phyloP scores from a whole-genome alignment of 495 filamentous ascomycete genomes.

The Xylaria telfairii region DNA sequence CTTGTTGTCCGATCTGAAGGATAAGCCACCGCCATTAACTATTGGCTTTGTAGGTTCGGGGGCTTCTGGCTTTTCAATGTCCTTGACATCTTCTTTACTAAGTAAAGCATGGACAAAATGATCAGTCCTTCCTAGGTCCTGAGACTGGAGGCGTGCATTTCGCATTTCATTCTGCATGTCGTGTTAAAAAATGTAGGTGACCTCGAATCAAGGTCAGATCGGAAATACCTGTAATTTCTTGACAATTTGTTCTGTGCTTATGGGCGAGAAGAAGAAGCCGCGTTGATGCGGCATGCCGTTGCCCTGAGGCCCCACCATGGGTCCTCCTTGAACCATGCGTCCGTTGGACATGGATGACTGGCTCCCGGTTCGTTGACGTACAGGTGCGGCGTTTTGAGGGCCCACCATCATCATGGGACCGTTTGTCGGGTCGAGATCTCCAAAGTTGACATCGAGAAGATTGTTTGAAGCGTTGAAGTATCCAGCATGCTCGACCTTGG shows the following conservation, averaged over 20 bases:
- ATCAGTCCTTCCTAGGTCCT: constrained; percentile 80
- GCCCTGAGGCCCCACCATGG: constrained; percentile 62
- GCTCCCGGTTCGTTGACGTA: constrained; percentile 72
- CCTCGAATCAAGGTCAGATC: constrained; percentile 18
- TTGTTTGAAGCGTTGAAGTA: constrained; percentile 70
- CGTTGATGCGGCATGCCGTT: constrained; percentile 49
- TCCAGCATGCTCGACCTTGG: constrained; percentile 94
- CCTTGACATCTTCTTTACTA: constrained; percentile 73
- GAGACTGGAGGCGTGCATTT: constrained; percentile 82
- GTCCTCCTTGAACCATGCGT: constrained; percentile 52
- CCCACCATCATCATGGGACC: constrained; percentile 67
- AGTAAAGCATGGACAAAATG: constrained; percentile 80
- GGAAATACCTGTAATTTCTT: constrained; percentile 86
- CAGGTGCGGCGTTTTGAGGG: constrained; percentile 54
- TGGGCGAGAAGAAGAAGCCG: constrained; percentile 79
- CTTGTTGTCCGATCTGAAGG: constrained; percentile 63
- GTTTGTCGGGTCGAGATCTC: constrained; percentile 80
- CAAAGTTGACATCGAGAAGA: constrained; percentile 86
- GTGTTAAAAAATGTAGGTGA: constrained; percentile 17
- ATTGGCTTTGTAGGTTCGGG: constrained; percentile 49
- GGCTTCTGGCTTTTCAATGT: constrained; percentile 57
- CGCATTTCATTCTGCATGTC: constrained; percentile 77
- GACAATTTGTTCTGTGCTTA: constrained; percentile 93
- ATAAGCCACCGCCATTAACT: constrained; percentile 50
- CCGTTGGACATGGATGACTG: constrained; percentile 67